Evolutionary conservation across 176 grass and related monocot species (phyloP), one percentile per base, ranked within the genome.

Genomic region (Phyllostachys edulis): DNA sequence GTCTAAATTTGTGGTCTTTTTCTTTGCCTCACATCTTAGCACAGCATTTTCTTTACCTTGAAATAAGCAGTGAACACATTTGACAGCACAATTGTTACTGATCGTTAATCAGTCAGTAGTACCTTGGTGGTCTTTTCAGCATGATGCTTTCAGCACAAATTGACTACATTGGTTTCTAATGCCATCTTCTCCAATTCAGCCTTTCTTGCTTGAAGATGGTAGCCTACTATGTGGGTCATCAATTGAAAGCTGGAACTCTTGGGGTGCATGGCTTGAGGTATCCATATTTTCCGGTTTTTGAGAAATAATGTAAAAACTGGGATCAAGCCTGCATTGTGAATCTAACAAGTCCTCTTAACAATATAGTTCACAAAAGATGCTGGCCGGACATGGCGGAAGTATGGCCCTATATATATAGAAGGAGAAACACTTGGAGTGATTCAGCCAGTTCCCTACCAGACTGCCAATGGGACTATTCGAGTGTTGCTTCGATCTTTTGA

Each of bases 231-330:
- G 96, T 63, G 96, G 96, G 56, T 98, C 96, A 52, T 98, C 96
- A 6, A 93, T 98, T 70, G 96, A 98, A 90, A 98, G 96, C 80
- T 98, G 96, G 96, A 98, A 98, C 51, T 98, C 96, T 24, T 98
- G 96, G 96, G 96, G 96, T 70, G 87, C 96, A 75, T 98, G 96
- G 96, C 76, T 98, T 37, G 93, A 98, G 93, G 96, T 95, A 94
- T 67, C 15, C 18, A 45, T 67, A 59, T 67, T 7, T 26, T 47
- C 27, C 6, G 52, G 15, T 3, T 85, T 52, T 70, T 26, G 16
- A 77, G 1, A 42, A 76, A 72, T 54, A 52, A 46, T 63, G 34
- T 42, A 47, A n/a, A 75, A 17, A 4, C n/a, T 18, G 5, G 49
- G 59, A 55, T 76, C 6, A 66, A 51, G 0, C 7, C 29, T 72